phyloP scores from a whole-genome alignment of 1,284 basidiomycete species.

The Volvariella volvacea region DNA sequence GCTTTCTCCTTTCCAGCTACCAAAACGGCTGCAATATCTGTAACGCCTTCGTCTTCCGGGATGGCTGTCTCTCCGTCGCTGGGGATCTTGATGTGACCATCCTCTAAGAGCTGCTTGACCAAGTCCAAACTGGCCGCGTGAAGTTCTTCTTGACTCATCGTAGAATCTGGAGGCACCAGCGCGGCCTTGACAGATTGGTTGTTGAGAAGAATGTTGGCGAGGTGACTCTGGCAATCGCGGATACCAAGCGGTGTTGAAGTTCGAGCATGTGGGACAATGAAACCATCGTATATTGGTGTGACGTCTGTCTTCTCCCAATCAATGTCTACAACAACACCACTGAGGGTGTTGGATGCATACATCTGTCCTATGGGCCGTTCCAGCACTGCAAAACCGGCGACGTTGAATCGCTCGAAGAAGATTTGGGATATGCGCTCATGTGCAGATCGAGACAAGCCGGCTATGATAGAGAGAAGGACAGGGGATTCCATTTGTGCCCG shows the following conservation, averaged over 20 bases:
- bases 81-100: conserved; percentile 62
- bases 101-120: conserved; percentile 52
- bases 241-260: conserved; percentile 61
- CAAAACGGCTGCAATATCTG: conserved; percentile 77
- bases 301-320: conserved; percentile 74
- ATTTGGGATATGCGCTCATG: conserved; percentile 78
- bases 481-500: conserved; percentile 86
- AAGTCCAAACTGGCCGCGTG: conserved; percentile 50
- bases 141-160: conserved; percentile 24
- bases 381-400: conserved; percentile 78
- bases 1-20: conserved; percentile 78
- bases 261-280: conserved; percentile 56
- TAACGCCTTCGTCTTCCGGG: conserved; percentile 81
- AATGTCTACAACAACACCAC: conserved; percentile 83
- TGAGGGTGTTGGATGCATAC: conserved; percentile 76
- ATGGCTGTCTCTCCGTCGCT: conserved; percentile 60
- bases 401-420: conserved; percentile 96
- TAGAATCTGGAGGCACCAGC: conserved; percentile 39
- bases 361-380: conserved; percentile 83
- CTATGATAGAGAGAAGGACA: conserved; percentile 67
- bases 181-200: conserved; percentile 61
- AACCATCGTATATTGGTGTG: conserved; percentile 76
- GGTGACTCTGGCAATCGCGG: conserved; percentile 68
- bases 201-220: conserved; percentile 63
- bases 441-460: conserved; percentile 66